These are phyloP conservation scores for Linum usitatissimum DNA, from an alignment of 345 rosid species.

Conservation along the genomic window DNA sequence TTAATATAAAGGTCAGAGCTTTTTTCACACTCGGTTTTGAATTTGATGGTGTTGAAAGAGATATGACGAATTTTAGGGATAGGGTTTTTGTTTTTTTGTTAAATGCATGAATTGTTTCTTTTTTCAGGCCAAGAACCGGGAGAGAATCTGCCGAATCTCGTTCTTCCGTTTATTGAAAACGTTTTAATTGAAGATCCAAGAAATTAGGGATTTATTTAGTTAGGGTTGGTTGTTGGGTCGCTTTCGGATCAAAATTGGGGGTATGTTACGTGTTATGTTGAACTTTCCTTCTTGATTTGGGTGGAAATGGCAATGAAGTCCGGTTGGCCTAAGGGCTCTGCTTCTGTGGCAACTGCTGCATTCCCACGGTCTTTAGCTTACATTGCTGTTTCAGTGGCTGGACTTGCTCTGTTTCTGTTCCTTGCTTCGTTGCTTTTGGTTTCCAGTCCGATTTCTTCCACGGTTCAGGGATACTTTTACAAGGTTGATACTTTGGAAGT, in stretches of 20 bases:
- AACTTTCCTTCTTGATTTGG: conserved; percentile 3
- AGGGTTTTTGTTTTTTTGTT: neutral
- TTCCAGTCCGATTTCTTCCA: conserved; percentile 46
- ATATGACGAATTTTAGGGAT: no score
- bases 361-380: conserved; percentile 52
- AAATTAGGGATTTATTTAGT: no score
- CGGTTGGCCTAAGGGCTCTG: conserved; percentile 41
- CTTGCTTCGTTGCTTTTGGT: conserved; percentile 56
- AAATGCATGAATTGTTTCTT: neutral
- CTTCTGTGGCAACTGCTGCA: conserved; percentile 17
- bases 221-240: neutral
- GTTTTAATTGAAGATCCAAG: no score
- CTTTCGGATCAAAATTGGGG: neutral
- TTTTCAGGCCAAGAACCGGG: neutral
- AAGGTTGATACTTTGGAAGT: conserved; percentile 33
- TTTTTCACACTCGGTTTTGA: no score
- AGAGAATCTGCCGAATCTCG: no score
- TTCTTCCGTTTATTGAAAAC: no score
- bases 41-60: no score
- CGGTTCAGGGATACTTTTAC: conserved; percentile 47
- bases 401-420: conserved; percentile 52
- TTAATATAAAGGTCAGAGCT: no score
- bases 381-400: conserved; percentile 47
- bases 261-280: neutral
- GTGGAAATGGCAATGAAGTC: conserved; percentile 30